Percentiles rank a stretch among this genome's conserved stretches.
phyloP scores from a whole-genome alignment of 2,329 filamentous ascomycete genomes.

The Cladobotryum mycophilum region DNA sequence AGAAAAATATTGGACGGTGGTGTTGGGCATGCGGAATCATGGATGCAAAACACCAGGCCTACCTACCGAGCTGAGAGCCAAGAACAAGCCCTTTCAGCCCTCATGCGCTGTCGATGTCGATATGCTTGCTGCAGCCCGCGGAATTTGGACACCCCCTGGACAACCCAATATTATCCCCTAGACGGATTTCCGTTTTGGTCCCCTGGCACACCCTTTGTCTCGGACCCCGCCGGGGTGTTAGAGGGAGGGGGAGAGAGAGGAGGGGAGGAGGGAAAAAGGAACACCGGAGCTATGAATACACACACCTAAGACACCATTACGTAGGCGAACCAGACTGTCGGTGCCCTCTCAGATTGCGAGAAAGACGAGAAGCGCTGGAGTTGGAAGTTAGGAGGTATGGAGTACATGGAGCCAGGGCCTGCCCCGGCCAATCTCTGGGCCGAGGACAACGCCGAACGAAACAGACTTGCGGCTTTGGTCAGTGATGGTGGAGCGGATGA shows the following conservation, averaged over 20 bases:
- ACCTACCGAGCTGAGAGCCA: background rate
- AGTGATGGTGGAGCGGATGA: too few relatives aligned
- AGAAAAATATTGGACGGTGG: too few relatives aligned
- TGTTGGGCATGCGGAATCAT: too few relatives aligned
- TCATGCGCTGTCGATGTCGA: background rate
- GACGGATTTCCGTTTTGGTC: slow-evolving; percentile 12
- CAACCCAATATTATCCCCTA: background rate
- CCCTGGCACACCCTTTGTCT: background rate
- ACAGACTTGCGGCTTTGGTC: too few relatives aligned
- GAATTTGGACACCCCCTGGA: too few relatives aligned
- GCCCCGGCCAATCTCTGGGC: background rate
- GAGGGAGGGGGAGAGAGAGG: too few relatives aligned
- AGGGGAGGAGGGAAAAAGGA: too few relatives aligned
- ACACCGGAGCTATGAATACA: too few relatives aligned
- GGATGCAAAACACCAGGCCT: too few relatives aligned
- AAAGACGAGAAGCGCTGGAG: background rate
- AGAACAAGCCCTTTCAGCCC: background rate
- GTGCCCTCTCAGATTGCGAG: slow-evolving; percentile 2
- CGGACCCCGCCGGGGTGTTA: background rate
- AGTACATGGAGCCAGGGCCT: too few relatives aligned
- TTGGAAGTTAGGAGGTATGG: too few relatives aligned
- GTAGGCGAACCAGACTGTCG: slow-evolving; percentile 7
- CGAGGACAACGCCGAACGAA: too few relatives aligned
- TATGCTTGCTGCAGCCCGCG: background rate
- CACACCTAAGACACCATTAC: background rate